Percentiles rank a stretch among this genome's conserved stretches.
Conservation (phyloP, 2,329 filamentous ascomycete species). For the Teratosphaeria gauchensis region DNA sequence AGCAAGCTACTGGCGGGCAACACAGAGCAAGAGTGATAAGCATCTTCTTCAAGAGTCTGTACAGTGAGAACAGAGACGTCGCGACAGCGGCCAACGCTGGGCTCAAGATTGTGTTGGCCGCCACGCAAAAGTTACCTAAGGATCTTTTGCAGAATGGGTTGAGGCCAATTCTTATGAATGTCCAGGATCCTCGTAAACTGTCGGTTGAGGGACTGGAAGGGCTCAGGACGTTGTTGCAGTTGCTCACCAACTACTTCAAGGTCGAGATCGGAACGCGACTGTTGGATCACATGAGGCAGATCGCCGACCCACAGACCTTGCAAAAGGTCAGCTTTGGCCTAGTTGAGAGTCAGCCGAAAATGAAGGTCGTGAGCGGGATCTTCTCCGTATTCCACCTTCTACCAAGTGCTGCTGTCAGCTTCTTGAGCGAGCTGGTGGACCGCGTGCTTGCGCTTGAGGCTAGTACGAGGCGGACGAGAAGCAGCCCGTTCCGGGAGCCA, state of each 20-base stretch:
- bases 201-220: slow-evolving; percentile 86
- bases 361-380: slow-evolving; percentile 91
- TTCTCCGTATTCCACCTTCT: slow-evolving; percentile 97
- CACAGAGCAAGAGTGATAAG: slow-evolving; percentile 61
- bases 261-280: slow-evolving; percentile 90
- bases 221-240: slow-evolving; percentile 73
- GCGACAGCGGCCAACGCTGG: slow-evolving; percentile 91
- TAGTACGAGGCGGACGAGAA: slow-evolving; percentile 72
- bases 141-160: slow-evolving; percentile 90
- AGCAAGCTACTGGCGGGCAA: slow-evolving; percentile 44
- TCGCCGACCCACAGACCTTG: slow-evolving; percentile 69
- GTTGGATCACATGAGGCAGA: slow-evolving; percentile 86
- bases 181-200: slow-evolving; percentile 86
- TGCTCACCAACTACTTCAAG: slow-evolving; percentile 98
- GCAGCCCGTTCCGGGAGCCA: slow-evolving; percentile 83
- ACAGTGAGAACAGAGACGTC: slow-evolving; percentile 83
- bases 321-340: slow-evolving; percentile 91
- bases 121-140: slow-evolving; percentile 87
- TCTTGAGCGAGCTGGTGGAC: slow-evolving; percentile 83
- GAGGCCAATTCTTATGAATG: slow-evolving; percentile 87
- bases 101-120: slow-evolving; percentile 74
- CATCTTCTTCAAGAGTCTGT: slow-evolving; percentile 96
- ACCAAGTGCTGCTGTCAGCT: slow-evolving; percentile 77
- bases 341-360: slow-evolving; percentile 82
- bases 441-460: slow-evolving; percentile 83